phyloP scores from a whole-genome alignment of 306 rosid genomes.

The Cicer arietinum region DNA sequence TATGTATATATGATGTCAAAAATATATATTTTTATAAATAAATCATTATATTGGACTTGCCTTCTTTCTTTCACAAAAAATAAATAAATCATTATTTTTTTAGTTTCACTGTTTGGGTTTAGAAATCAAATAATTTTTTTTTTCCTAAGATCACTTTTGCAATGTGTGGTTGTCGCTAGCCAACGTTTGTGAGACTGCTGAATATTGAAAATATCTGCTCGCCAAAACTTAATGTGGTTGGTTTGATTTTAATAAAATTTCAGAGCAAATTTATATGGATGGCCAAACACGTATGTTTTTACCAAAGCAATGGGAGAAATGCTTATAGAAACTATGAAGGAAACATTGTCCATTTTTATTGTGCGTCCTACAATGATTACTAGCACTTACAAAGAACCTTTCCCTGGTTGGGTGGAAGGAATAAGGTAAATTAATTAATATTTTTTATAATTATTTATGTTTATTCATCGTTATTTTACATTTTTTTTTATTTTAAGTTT shows the following conservation, averaged over 20 bases:
- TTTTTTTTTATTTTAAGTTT: neutral
- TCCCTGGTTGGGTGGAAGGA: conserved; percentile 91
- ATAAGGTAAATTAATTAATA: conserved; percentile 55
- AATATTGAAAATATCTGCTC: too few species aligned
- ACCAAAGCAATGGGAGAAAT: conserved; percentile 96
- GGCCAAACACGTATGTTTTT: conserved; percentile 84
- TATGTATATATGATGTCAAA: too few species aligned
- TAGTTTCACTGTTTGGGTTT: too few species aligned
- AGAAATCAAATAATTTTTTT: too few species aligned
- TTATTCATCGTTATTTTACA: neutral
- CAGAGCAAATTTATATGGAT: conserved; percentile 67
- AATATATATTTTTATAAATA: too few species aligned
- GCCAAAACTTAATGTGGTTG: too few species aligned
- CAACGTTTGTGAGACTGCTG: too few species aligned
- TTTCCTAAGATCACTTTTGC: too few species aligned
- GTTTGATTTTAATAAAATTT: neutral
- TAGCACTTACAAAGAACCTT: conserved; percentile 81
- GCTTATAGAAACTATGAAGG: conserved; percentile 56
- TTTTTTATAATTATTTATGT: neutral
- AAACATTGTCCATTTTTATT: conserved; percentile 49
- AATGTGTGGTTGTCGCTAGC: too few species aligned
- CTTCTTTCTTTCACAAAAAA: too few species aligned
- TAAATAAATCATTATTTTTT: too few species aligned
- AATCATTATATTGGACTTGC: too few species aligned
- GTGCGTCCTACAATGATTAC: conserved; percentile 74